Conservation (phyloP, 2,329 filamentous ascomycete genomes). For the Stagonosporopsis tanaceti region DNA sequence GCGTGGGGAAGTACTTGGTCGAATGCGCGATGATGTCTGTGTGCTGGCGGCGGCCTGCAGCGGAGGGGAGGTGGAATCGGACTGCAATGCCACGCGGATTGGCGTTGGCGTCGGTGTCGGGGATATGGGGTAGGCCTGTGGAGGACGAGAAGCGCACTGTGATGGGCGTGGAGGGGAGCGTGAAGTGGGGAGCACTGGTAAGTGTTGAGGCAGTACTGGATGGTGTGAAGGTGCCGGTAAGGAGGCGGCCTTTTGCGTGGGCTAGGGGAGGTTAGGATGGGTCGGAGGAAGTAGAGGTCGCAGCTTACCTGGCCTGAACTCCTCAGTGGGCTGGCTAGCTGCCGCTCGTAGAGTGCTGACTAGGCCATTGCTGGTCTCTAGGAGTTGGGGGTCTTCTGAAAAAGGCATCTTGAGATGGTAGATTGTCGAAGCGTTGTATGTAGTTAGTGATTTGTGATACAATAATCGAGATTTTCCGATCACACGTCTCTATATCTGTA, state of each 20-base stretch:
- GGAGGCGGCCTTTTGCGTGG: conserved; percentile 63
- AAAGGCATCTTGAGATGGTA: conserved; percentile 42
- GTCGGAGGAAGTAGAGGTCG: neutral
- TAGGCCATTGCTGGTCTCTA: conserved; percentile 42
- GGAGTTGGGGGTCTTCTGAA: conserved; percentile 31
- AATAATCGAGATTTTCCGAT: neutral
- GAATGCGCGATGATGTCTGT: conserved; percentile 66
- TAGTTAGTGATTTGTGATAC: neutral
- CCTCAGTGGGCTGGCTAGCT: conserved; percentile 31
- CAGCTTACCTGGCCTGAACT: conserved; percentile 42
- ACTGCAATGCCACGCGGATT: conserved; percentile 58
- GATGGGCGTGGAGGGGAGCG: conserved; percentile 54
- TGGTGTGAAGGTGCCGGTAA: conserved; percentile 63
- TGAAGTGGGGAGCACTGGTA: conserved; percentile 60
- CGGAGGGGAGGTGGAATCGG: conserved; percentile 59
- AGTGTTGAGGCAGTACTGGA: conserved; percentile 55
- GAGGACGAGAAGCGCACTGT: conserved; percentile 61
- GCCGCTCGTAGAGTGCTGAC: conserved; percentile 37
- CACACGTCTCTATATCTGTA: neutral
- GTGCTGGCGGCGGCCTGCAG: conserved; percentile 54
- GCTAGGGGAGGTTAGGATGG: conserved; percentile 46
- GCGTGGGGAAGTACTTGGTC: conserved; percentile 61
- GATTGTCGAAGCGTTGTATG: neutral
- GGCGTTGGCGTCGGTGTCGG: conserved; percentile 58
- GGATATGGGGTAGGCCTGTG: conserved; percentile 60